Evolutionary conservation across 2,329 filamentous ascomycete species (phyloP), one percentile per base, ranked within the genome.

Genomic region (Chrysosporium queenslandicum): DNA sequence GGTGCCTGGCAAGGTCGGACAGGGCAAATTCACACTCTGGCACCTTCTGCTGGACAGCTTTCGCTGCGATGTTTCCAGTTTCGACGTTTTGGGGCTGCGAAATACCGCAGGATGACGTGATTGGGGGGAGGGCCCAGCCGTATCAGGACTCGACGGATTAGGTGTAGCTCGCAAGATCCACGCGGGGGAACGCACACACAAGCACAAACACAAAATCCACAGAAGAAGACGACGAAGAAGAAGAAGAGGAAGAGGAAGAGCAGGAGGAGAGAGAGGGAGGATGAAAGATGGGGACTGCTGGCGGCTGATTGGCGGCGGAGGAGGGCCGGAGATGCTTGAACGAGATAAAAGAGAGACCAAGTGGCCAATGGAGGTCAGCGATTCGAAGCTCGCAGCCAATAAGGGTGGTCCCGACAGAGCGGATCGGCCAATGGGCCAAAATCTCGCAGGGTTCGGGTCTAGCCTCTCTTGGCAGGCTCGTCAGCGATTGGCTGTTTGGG

Each of bases 61-160:
- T 34, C 32, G 9, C 11, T 34, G 32, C n/a, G 32, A 5, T 34
- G 4, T 34, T 34, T 34, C 32, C n/a, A 4, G 32, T n/a, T n/a
- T 34, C 32, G 32, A 5, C 5, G n/a, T 6, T 34, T 34, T 34
- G 32, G 32, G 32, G 11, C n/a, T n/a, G 32, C 5, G 5, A 39
- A 45, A 45, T 45, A 27, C 42, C 42, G 20, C 42, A 45, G 42
- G 42, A 45, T 45, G 42, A 45, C 42, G 42, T 45, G 42, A 18
- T n/a, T 20, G 36, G 36, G 36, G 1, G 14, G n/a, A 34, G 4
- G 7, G n/a, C 5, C 36, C n/a, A 20, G 6, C 36, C 36, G 4
- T 36, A 12, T 36, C n/a, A 20, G 12, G 2, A n/a, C n/a, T 20
- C 4, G 36, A 39, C 36, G 36, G n/a, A 39, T 39, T 20, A 9